Base-by-base conservation (phyloP, 257 asterid species). In the Lithospermum erythrorhizon region DNA sequence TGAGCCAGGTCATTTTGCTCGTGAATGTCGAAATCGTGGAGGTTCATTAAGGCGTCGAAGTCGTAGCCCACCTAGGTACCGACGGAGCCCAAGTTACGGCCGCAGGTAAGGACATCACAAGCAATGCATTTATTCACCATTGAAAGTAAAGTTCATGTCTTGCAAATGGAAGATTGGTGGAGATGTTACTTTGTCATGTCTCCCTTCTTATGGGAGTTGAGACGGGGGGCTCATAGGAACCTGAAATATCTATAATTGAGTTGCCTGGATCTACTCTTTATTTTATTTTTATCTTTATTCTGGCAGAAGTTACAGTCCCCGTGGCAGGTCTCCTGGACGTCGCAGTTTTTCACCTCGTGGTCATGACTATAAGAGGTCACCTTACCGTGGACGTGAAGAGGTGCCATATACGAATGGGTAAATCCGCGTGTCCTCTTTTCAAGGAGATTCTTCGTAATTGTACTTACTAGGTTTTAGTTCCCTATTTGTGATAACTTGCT, bases 1-100 rank as follows among this genome's bases (percentile, higher is more conserved):
- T 3, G 97, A 90, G 81, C 75, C 95, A 71, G 97, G 96, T 64
- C 97, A 90, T 79, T 90, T 90, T 81, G 97, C 96, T 37, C 96
- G 96, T 65, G 96, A 90, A 77, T 90, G 97, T 75, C 70, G 90
- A 32, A 47, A 58, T 60, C 76, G 85, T 23, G 97, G 85, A 56
- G 90, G 85, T 59, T 68, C 83, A 3, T 95, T 87, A 61, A 90
- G 94, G 66, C 97, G 90, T 25, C 86, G 96, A 65, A 90, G 97
- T 72, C 96, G 96, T 57, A 90, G 89, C 59, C 97, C 96, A 19
- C 82, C 93, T 47, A 80, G 94, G 70, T 81, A 82, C 56, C 82
- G 97, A 48, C 65, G 89, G 66, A 90, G 97, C 77, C 97, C 97
- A 62, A 89, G 95, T 68, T 89, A 89, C 78, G 97, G 95, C 22